Percentiles rank a stretch among this genome's conserved stretches.
Conservation (phyloP, 2,329 filamentous ascomycete species). For the Sporothrix luriei region DNA sequence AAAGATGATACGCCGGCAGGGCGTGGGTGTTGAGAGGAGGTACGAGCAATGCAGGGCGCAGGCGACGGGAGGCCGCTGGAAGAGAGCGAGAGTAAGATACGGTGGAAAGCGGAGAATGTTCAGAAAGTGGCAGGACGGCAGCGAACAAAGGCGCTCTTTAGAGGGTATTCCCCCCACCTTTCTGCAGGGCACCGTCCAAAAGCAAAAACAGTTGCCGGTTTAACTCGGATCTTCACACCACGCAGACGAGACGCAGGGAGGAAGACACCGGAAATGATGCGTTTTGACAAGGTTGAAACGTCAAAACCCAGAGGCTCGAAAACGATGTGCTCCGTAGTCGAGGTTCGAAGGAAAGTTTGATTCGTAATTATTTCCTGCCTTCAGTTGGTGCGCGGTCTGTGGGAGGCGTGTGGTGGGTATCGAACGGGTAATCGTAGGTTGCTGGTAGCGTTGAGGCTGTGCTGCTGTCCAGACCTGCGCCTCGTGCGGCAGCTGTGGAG, state of each 20-base stretch:
- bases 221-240: background rate
- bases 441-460: slow-evolving; percentile 36
- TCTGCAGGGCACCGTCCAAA: slow-evolving; percentile 26
- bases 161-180: slow-evolving; percentile 26
- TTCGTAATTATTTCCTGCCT: slow-evolving; percentile 23
- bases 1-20: slow-evolving; percentile 17
- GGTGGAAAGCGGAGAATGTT: slow-evolving; percentile 27
- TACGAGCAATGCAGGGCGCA: slow-evolving; percentile 21
- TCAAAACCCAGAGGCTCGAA: background rate
- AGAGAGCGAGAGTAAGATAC: slow-evolving; percentile 26
- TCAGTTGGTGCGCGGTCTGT: slow-evolving; percentile 8
- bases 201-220: slow-evolving; percentile 6
- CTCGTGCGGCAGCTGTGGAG: slow-evolving; percentile 13
- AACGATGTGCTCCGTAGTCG: too few species aligned
- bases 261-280: background rate
- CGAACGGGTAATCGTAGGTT: slow-evolving; percentile 1
- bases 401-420: slow-evolving; percentile 21
- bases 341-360: background rate
- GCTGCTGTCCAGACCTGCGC: slow-evolving; percentile 31
- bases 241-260: slow-evolving; percentile 1
- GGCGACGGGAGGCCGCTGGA: slow-evolving; percentile 26
- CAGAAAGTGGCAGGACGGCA: slow-evolving; percentile 27
- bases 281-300: background rate
- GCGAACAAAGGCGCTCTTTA: slow-evolving; percentile 27
- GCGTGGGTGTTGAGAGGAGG: slow-evolving; percentile 20